A percentile compares a stretch with the other conserved stretches of the same genome.
Evolutionary conservation across 1,284 basidiomycete genomes (phyloP).

Genomic region (Ganoderma multipileum): DNA sequence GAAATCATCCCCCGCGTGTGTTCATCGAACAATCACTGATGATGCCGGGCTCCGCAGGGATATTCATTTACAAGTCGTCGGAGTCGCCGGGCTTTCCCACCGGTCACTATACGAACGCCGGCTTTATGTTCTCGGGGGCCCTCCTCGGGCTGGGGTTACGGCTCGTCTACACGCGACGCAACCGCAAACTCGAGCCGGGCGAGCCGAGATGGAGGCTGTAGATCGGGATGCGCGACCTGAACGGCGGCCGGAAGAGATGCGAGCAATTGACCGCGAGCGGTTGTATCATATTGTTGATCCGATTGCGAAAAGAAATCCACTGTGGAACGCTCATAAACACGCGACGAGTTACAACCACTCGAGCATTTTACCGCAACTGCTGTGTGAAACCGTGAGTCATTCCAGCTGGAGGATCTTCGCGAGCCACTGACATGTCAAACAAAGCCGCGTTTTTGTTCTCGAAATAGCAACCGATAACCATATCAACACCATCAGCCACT

Average conservation of each 20-base stretch:
- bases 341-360: neutral
- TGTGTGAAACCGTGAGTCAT: neutral
- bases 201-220: slow-evolving; percentile 33
- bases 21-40: neutral
- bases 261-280: neutral
- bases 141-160: slow-evolving; percentile 30
- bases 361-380: neutral
- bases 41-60: slow-evolving; percentile 28
- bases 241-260: neutral
- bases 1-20: neutral
- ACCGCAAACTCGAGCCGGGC: slow-evolving; percentile 24
- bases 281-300: neutral
- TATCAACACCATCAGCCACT: neutral
- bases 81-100: slow-evolving; percentile 43
- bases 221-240: neutral
- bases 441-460: slow-evolving; percentile 1
- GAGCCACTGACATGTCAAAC: neutral
- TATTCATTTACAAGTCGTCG: slow-evolving; percentile 47
- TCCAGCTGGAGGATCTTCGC: neutral
- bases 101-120: slow-evolving; percentile 46
- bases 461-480: neutral
- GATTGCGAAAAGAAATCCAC: neutral
- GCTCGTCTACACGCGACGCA: slow-evolving; percentile 29
- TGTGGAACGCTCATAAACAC: neutral
- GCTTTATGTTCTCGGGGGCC: slow-evolving; percentile 36